Percentiles rank a stretch among this genome's conserved stretches.
These are phyloP conservation scores for Ceratonia siliqua DNA, from an alignment of 306 rosid species.

Conservation along the genomic window DNA sequence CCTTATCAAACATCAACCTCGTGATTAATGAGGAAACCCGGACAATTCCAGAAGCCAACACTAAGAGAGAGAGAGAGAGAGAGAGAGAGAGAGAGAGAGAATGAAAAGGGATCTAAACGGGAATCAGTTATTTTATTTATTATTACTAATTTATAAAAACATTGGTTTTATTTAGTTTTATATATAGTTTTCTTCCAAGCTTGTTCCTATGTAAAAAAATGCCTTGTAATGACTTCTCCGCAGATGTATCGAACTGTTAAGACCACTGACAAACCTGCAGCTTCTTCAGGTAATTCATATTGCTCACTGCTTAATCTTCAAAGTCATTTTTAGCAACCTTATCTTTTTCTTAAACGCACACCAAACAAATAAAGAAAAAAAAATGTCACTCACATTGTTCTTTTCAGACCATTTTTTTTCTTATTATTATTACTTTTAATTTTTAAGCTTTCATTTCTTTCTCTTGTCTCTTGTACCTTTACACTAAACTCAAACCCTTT, in stretches of 20 bases:
- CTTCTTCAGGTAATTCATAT: conserved; percentile 90
- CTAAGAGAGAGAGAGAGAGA: no score
- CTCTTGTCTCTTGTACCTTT: conserved; percentile 4
- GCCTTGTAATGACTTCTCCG: conserved; percentile 24
- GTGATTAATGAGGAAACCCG: conserved; percentile 62
- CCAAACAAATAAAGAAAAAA: neutral
- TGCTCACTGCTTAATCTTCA: conserved; percentile 40
- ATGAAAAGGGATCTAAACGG: conserved; percentile 25
- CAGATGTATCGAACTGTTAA: conserved; percentile 98
- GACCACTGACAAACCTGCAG: conserved; percentile 93
- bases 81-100: conserved; percentile 19
- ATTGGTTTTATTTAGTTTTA: neutral
- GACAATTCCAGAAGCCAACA: conserved; percentile 24
- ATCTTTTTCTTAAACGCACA: conserved; percentile 17
- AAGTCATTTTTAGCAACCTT: conserved; percentile 32
- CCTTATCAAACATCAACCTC: conserved; percentile 54
- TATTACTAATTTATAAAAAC: neutral
- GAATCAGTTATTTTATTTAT: neutral
- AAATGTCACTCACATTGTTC: conserved; percentile 32
- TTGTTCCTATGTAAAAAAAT: conserved; percentile 10
- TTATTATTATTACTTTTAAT: neutral
- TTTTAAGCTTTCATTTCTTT: conserved; percentile 28
- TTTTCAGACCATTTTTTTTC: conserved; percentile 4
- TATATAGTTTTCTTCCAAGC: conserved; percentile 11
- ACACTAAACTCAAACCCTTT: conserved; percentile 19